A percentile compares a stretch with the other conserved stretches of the same genome.
These are phyloP conservation scores for Cutaneotrichosporon mucoides DNA, from an alignment of 1,284 basidiomycete genomes.

Conservation along the genomic window DNA sequence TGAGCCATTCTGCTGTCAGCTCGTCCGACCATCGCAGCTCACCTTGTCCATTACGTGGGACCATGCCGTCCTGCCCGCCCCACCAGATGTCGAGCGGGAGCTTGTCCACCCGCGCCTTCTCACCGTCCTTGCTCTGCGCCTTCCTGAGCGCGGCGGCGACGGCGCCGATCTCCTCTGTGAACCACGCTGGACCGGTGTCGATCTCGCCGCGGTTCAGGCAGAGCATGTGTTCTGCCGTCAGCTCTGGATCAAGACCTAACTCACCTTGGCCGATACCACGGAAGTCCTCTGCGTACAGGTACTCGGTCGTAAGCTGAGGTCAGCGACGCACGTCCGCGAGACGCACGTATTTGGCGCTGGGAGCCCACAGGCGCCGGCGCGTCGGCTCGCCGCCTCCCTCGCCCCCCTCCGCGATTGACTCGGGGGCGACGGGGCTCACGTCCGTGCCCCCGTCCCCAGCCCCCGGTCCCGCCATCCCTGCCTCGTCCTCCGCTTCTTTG, in stretches of 20 bases:
- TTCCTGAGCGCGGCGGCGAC: slow-evolving; percentile 18
- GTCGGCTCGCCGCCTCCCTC: slow-evolving; percentile 1
- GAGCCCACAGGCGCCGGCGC: slow-evolving; percentile 19
- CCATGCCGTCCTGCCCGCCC: slow-evolving; percentile 24
- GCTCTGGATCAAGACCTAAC: not conserved
- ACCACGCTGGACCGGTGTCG: slow-evolving; percentile 40
- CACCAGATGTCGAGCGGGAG: slow-evolving; percentile 19
- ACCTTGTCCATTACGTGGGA: slow-evolving; percentile 20
- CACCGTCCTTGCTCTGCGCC: not conserved
- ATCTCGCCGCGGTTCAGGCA: slow-evolving; percentile 40
- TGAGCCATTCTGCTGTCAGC: slow-evolving; percentile 20
- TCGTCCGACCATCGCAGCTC: not conserved
- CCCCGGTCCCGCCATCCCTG: slow-evolving; percentile 5
- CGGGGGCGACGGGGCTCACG: not conserved
- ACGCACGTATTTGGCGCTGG: slow-evolving; percentile 20
- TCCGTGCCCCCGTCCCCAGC: not conserved
- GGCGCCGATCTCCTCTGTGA: slow-evolving; percentile 23
- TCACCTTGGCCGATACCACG: slow-evolving; percentile 42
- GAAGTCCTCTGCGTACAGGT: slow-evolving; percentile 38
- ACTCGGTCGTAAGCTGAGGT: slow-evolving; percentile 29
- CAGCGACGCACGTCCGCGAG: not conserved
- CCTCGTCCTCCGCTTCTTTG: not conserved
- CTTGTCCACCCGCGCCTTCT: not conserved
- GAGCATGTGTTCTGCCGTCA: slow-evolving; percentile 37
- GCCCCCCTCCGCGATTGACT: not conserved